phyloP scores from a whole-genome alignment of 129 eudicot species.

The Apium graveolens region DNA sequence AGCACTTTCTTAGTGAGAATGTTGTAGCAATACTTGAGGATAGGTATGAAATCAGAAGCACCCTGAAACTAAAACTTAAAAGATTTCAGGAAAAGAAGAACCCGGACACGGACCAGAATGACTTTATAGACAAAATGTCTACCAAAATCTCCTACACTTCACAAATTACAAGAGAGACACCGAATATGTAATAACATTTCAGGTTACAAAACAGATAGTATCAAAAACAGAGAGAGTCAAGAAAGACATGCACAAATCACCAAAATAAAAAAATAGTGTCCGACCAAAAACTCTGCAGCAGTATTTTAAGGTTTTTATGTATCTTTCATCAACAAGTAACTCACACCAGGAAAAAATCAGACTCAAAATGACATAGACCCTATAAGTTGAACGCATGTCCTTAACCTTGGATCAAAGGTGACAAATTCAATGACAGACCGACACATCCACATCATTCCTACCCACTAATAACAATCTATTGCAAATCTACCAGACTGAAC shows the following conservation, averaged over 20 bases:
- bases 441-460: conserved; percentile 16
- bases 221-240: too few species aligned
- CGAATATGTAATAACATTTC: too few species aligned
- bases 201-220: neutral
- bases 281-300: conserved; percentile 6
- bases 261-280: neutral
- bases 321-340: conserved; percentile 14
- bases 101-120: neutral
- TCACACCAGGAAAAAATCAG: conserved; percentile 3
- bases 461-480: conserved; percentile 10
- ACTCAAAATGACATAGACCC: conserved; percentile 20
- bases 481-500: neutral
- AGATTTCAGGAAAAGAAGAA: neutral
- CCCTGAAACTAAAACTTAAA: neutral
- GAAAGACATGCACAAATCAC: neutral
- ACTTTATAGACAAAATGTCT: neutral
- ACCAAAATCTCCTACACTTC: neutral
- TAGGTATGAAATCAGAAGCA: neutral
- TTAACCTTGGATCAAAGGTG: conserved; percentile 18
- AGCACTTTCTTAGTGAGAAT: neutral
- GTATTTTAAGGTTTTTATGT: neutral
- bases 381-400: conserved; percentile 9
- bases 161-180: neutral
- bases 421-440: conserved; percentile 18
- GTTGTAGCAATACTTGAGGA: neutral